Conservation (phyloP, 1,284 basidiomycete genomes). For the Cryptococcus sp. region DNA sequence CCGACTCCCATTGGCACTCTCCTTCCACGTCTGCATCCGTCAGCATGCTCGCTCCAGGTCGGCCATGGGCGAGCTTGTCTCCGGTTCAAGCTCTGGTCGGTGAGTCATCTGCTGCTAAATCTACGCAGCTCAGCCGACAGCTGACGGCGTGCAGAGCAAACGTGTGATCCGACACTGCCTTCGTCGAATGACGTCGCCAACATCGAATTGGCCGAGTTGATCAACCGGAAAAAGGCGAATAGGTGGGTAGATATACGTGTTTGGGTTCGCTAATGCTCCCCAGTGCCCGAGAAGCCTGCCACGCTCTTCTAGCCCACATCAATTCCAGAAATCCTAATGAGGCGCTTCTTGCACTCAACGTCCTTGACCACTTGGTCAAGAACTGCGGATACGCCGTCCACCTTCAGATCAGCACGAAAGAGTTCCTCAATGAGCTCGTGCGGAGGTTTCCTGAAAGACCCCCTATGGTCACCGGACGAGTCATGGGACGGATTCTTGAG, state of each 20-base stretch:
- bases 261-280: background rate
- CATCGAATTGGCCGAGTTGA: conserved; percentile 88
- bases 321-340: conserved; percentile 51
- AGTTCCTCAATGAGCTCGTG: conserved; percentile 98
- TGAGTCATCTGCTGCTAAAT: conserved; percentile 21
- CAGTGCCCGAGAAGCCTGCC: conserved; percentile 47
- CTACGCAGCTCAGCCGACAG: conserved; percentile 1
- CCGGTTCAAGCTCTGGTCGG: conserved; percentile 51
- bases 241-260: conserved; percentile 62
- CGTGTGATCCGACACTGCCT: conserved; percentile 81
- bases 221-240: conserved; percentile 96
- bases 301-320: conserved; percentile 57
- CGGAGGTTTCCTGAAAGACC: conserved; percentile 96
- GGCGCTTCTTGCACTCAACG: conserved; percentile 47
- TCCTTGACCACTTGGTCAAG: conserved; percentile 92
- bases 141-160: conserved; percentile 58
- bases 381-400: conserved; percentile 96
- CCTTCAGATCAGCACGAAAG: conserved; percentile 97
- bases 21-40: background rate
- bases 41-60: conserved; percentile 32
- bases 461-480: conserved; percentile 88
- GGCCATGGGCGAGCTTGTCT: conserved; percentile 44
- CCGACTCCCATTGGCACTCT: background rate
- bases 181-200: conserved; percentile 91
- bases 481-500: conserved; percentile 93